Base-by-base conservation (phyloP, 805 yeast genomes). In the Starmerella stigmatis region DNA sequence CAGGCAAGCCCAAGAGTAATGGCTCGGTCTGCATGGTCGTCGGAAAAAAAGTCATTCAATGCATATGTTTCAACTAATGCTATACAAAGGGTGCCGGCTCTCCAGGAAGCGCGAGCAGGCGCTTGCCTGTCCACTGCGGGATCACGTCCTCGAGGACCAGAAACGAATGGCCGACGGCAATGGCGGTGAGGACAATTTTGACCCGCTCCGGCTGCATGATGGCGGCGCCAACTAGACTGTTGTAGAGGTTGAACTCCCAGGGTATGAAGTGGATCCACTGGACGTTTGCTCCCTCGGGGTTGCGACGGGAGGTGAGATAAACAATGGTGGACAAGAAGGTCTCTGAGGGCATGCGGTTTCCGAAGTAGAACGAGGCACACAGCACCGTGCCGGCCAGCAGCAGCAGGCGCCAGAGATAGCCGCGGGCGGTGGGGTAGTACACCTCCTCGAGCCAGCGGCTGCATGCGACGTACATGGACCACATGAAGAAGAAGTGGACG, bases 281-380 rank as follows among this genome's bases (percentile, higher is more conserved):
- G 61, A 69, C 64, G 2, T 76, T 76, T 19, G 69, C 47, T 28
- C 65, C 64, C 3, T 75, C 73, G 46, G 68, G 64, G 19, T 44
- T 26, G 16, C 69, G 65, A 23, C 75, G 62, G 3, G 76, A 65
- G 69, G 75, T 68, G 23, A 75, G 59, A 51, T 71, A 75, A 8
- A 68, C 54, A 34, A 75, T 48, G 6, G 64, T 56, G 27, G 56
- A 50, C 6, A 63, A 44, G 22, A 76, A 59, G 16, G 64, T 57
- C 2, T 64, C 68, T 40, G 21, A 63, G 57, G 27, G 57, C 15
- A 15, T 19, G 13, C 43, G 33, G 53, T 10, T 57, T 40, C 29
- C 53, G 52, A 10, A 57, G 48, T n/a, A 67, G 55, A 44, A 64
- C n/a, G 69, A 50, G 13, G 60, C 44, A 4, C 54, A 28, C 20